Evolutionary conservation across 768 basidiomycete genomes (phyloP).

Genomic region (Collybia mongolica): DNA sequence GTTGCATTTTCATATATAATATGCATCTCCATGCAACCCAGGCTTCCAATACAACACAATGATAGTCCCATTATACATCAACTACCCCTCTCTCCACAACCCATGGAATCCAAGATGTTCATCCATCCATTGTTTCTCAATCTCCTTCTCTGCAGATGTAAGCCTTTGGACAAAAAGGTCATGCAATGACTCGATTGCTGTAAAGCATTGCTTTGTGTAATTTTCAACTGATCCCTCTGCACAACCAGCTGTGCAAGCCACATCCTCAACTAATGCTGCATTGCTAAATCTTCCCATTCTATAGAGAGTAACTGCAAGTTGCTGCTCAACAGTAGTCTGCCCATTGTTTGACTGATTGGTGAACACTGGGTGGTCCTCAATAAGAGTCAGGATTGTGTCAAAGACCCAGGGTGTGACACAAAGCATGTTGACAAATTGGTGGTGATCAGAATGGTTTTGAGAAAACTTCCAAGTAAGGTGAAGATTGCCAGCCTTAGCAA

Average conservation of each 20-base stretch:
- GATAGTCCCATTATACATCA: slow-evolving; percentile 30
- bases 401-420: slow-evolving; percentile 9
- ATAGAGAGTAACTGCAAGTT: slow-evolving; percentile 23
- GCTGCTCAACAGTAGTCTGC: slow-evolving; percentile 19
- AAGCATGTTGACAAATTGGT: slow-evolving; percentile 13
- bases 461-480: slow-evolving; percentile 9
- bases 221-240: slow-evolving; percentile 14
- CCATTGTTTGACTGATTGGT: slow-evolving; percentile 15
- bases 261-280: slow-evolving; percentile 16
- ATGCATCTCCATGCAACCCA: slow-evolving; percentile 30
- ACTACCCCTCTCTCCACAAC: slow-evolving; percentile 26
- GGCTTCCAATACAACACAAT: slow-evolving; percentile 28
- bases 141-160: slow-evolving; percentile 5
- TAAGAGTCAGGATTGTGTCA: background rate
- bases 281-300: slow-evolving; percentile 21
- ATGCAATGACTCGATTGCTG: slow-evolving; percentile 6
- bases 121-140: slow-evolving; percentile 11
- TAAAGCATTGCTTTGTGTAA: slow-evolving; percentile 7
- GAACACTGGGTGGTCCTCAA: slow-evolving; percentile 12
- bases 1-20: slow-evolving; percentile 28
- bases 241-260: slow-evolving; percentile 17
- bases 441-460: slow-evolving; percentile 9
- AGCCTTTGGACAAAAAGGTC: slow-evolving; percentile 5
- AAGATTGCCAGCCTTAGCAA: background rate
- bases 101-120: slow-evolving; percentile 5